Evolutionary conservation across 306 rosid genomes (phyloP), one percentile per base, ranked within the genome.

Genomic region (Vigna trinervia): DNA sequence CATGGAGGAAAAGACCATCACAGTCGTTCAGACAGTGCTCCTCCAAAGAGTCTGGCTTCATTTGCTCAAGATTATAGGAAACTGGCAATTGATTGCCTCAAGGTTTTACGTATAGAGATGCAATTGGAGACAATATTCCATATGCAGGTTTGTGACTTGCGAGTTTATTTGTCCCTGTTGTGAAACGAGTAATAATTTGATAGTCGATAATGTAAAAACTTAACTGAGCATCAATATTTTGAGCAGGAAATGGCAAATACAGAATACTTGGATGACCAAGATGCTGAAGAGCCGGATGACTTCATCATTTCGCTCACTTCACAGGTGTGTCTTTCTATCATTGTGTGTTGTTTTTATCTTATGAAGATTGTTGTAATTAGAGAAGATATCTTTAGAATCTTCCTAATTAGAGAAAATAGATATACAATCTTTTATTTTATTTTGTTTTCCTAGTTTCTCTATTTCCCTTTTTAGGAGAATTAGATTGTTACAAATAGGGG

Each of bases 241-340:
- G 70, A 57, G 85, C 90, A 96, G 99, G 97, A 93, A 81, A 96
- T 96, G 97, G 84, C 89, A 80, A 88, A 85, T 78, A 87, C 94
- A 76, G 97, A 92, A 78, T 96, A 92, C 86, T 75, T 88, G 92
- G 99, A 96, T 73, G 96, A 96, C 84, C 96, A 92, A 88, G 99
- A 92, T 83, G 98, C 99, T 59, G 99, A 96, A 86, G 99, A 96
- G 83, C 99, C 99, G 13, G 99, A 96, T 78, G 98, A 89, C 87
- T 96, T 91, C 80, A 84, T 96, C 80, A 91, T 96, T 85, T 87
- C 99, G 41, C 97, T 96, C 81, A 96, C 97, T 51, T 84, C 98
- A 34, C 97, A 89, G 96, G 99, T 91, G 67, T 77, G 82, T 82
- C 68, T 72, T 78, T 57, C 54, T 50, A 47, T 78, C 69, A 48